These are phyloP conservation scores for Ustilago hordei DNA, from an alignment of 1,284 basidiomycete species.

Conservation along the genomic window DNA sequence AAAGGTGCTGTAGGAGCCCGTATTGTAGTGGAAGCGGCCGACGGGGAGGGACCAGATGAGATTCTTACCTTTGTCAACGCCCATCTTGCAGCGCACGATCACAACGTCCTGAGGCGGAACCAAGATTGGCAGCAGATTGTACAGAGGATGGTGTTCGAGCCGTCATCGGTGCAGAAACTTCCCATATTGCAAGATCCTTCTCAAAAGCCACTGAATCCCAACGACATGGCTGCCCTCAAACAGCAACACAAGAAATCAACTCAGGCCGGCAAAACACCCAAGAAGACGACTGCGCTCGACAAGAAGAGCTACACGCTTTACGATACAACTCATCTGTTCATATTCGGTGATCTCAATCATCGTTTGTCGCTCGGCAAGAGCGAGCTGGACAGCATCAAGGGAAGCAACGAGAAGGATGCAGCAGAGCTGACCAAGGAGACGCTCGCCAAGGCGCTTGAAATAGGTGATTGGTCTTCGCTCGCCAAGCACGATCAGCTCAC, in stretches of 20 bases:
- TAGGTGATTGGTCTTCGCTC: constrained; percentile 56
- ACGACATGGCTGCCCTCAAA: constrained; percentile 62
- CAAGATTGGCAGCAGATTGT: constrained; percentile 84
- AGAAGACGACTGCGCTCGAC: constrained; percentile 68
- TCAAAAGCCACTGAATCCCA: constrained; percentile 21
- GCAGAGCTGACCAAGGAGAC: constrained; percentile 38
- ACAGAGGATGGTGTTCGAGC: constrained; percentile 79
- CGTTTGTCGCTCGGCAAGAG: constrained; percentile 60
- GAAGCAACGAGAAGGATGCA: constrained; percentile 18
- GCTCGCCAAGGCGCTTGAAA: constrained; percentile 42
- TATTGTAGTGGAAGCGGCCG: constrained; percentile 75
- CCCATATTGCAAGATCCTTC: constrained; percentile 45
- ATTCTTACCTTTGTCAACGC: constrained; percentile 85
- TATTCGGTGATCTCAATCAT: constrained; percentile 70
- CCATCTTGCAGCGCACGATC: constrained; percentile 86
- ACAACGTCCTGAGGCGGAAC: constrained; percentile 79
- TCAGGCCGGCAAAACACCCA: constrained; percentile 75
- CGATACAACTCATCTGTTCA: constrained; percentile 68
- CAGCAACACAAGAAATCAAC: constrained; percentile 63
- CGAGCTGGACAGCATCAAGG: constrained; percentile 15
- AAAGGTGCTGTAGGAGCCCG: constrained; percentile 93
- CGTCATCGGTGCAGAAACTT: constrained; percentile 39
- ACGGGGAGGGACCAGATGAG: constrained; percentile 43
- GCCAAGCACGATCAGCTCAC: constrained; percentile 63
- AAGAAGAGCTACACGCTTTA: constrained; percentile 60